phyloP scores from a whole-genome alignment of 1,284 basidiomycete genomes.

The Microbotryum scabiosae region DNA sequence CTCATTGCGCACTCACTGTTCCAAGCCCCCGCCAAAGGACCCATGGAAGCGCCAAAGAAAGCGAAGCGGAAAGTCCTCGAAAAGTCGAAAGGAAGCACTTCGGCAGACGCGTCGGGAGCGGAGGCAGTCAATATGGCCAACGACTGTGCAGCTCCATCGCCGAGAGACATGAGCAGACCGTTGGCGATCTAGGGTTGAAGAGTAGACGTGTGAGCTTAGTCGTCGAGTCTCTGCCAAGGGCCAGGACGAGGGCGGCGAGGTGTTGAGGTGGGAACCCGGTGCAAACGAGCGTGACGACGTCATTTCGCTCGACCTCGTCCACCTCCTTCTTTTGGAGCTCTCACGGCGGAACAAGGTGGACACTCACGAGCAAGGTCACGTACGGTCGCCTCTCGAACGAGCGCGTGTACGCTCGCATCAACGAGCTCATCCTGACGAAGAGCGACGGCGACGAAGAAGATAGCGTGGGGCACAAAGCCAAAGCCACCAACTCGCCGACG shows the following conservation, averaged over 20 bases:
- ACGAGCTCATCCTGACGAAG: slow-evolving; percentile 6
- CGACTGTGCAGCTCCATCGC: slow-evolving; percentile 21
- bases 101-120: background rate
- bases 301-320: too few relatives aligned
- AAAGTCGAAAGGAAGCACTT: slow-evolving; percentile 9
- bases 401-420: slow-evolving; percentile 20
- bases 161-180: slow-evolving; percentile 15
- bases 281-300: too few relatives aligned
- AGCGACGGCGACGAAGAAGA: too few relatives aligned
- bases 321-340: too few relatives aligned
- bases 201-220: background rate
- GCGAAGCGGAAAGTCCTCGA: slow-evolving; percentile 17
- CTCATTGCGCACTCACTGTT: slow-evolving; percentile 17
- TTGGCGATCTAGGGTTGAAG: slow-evolving; percentile 12
- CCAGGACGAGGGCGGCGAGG: too few relatives aligned
- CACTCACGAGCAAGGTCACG: slow-evolving; percentile 13
- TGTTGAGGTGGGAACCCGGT: too few relatives aligned
- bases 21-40: slow-evolving; percentile 29
- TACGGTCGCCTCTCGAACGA: slow-evolving; percentile 23
- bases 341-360: background rate
- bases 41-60: slow-evolving; percentile 29
- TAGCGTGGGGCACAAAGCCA: too few relatives aligned
- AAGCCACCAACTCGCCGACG: too few relatives aligned
- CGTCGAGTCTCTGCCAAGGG: too few relatives aligned
- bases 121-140: slow-evolving; percentile 3